Evolutionary conservation across 768 basidiomycete species (phyloP), one percentile per base, ranked within the genome.

Genomic region (Trametes punicea): DNA sequence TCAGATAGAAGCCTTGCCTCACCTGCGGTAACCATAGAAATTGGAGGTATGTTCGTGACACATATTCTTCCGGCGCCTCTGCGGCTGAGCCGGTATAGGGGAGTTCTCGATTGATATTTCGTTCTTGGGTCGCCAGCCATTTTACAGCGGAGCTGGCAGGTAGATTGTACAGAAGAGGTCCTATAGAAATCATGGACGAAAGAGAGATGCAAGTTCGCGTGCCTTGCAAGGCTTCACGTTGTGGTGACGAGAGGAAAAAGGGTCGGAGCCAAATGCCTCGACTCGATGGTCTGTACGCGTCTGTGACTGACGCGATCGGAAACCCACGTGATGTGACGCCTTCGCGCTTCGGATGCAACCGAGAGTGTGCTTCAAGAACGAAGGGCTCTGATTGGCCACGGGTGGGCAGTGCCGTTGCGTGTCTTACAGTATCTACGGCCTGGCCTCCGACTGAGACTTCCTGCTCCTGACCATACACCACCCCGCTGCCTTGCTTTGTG

Each of bases 11-110:
- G 20, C 5, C 16, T 16, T 7, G 57, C 18, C 58, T 55, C 61
- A 88, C 88, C 72, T 89, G 81, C 42, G 88, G 88, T 39, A 90
- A 77, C 87, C 88, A 90, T 6, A 90, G 75, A 61, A 85, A 88
- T 62, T 89, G 87, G 41, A 87, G 78, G 68, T 90, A 90, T 3
- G 76, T 82, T n/a, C 84, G 75, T 2, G 74, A 75, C 21, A 85
- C 77, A 63, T 78, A 83, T 59, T 85, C 78, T 16, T 82, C 84
- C 16, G 78, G 73, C 0, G 76, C 72, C 62, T 83, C 38, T 72
- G 60, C 41, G 69, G 47, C 59, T 30, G 75, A 40, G 20, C 77
- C 74, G 40, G 64, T 50, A 49, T 87, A 81, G 2, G 83, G 85
- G 61, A 75, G 85, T 20, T 86, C 85, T 36, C 72, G 71, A 2